A percentile compares a stretch with the other conserved stretches of the same genome.
Conservation (phyloP, 495 filamentous ascomycete genomes). For the Neurospora cerealis region DNA sequence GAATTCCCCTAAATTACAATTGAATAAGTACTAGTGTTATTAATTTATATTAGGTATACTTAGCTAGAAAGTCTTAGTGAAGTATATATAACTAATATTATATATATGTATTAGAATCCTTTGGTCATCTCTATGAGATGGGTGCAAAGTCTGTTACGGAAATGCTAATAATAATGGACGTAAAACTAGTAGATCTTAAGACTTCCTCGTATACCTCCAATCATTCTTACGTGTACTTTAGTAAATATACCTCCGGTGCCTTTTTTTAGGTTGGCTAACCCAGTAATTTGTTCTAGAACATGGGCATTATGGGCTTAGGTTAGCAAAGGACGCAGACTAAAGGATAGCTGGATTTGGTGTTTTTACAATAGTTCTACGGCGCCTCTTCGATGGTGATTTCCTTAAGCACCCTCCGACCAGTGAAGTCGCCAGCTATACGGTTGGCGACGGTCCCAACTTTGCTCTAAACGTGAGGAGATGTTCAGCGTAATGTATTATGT, state of each 20-base stretch:
- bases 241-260: background rate
- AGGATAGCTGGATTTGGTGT: too few species aligned
- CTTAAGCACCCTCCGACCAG: constrained; percentile 61
- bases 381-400: constrained; percentile 61
- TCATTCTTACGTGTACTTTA: background rate
- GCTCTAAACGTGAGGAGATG: constrained; percentile 18
- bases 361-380: too few species aligned
- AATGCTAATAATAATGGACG: background rate
- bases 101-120: background rate
- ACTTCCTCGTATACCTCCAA: background rate
- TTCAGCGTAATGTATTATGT: background rate
- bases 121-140: background rate
- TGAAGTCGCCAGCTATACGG: constrained; percentile 88
- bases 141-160: background rate
- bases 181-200: background rate
- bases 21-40: too few species aligned
- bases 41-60: too few species aligned
- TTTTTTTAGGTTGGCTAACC: background rate
- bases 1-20: too few species aligned
- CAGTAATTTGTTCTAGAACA: background rate
- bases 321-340: background rate
- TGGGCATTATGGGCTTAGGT: background rate
- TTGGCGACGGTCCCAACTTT: constrained; percentile 82
- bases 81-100: too few species aligned
- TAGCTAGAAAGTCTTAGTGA: too few species aligned